A percentile compares a stretch with the other conserved stretches of the same genome.
Conservation (phyloP, 306 rosid genomes). For the Prunus campanulata region DNA sequence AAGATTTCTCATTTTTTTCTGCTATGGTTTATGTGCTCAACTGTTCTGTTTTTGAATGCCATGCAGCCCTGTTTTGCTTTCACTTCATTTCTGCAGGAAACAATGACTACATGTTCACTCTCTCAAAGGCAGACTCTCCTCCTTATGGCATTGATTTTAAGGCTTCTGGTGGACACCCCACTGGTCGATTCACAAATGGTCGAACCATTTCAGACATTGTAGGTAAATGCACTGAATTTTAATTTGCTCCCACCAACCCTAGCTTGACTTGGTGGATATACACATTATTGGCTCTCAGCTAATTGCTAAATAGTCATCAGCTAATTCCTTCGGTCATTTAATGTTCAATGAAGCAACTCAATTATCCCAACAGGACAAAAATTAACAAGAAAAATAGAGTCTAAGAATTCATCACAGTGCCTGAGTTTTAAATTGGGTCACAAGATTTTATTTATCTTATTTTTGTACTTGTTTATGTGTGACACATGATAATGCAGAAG, state of each 20-base stretch:
- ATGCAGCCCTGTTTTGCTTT: constrained; percentile 10
- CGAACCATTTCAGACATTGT: constrained; percentile 46
- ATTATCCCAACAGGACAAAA: neutral
- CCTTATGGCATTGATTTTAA: constrained; percentile 56
- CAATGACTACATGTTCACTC: constrained; percentile 50
- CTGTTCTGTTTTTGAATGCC: neutral
- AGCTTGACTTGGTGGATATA: neutral
- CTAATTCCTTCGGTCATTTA: neutral
- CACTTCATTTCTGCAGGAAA: constrained; percentile 47
- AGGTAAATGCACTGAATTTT: constrained; percentile 25
- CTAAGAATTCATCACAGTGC: neutral
- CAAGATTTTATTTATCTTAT: neutral
- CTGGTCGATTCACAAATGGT: constrained; percentile 54
- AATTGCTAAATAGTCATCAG: neutral
- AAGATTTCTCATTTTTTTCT: neutral
- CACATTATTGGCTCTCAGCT: neutral
- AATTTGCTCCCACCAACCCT: neutral
- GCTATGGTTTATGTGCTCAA: neutral
- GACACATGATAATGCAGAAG: neutral
- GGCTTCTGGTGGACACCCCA: constrained; percentile 45
- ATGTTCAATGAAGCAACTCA: neutral
- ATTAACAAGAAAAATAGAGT: too few species aligned
- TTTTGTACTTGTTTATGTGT: neutral
- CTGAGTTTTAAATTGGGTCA: neutral
- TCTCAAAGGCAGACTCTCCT: constrained; percentile 45